phyloP scores from a whole-genome alignment of 495 filamentous ascomycete genomes.

The Elaphomyces granulatus region DNA sequence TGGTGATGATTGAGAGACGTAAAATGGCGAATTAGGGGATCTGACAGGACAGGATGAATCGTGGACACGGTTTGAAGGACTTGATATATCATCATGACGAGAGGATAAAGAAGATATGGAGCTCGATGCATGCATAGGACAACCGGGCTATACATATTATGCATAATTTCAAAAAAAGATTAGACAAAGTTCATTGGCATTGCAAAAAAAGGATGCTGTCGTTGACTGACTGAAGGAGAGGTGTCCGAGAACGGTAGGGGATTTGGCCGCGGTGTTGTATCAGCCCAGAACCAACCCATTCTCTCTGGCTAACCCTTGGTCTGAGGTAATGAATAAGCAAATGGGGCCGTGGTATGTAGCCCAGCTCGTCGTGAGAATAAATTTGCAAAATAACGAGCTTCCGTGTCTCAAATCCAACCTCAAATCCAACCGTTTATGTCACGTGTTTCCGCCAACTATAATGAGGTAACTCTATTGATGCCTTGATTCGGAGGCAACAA shows the following conservation, averaged over 20 bases:
- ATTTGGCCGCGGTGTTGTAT: conserved; percentile 36
- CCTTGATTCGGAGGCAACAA: no score
- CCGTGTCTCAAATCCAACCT: no score
- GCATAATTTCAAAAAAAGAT: no score
- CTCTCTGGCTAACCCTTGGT: no score
- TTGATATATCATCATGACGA: conserved; percentile 3
- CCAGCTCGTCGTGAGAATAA: no score
- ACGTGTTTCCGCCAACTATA: no score
- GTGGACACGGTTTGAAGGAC: conserved; percentile 30
- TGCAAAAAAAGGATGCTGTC: not conserved
- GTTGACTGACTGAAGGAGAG: conserved; percentile 52
- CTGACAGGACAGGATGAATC: conserved; percentile 40
- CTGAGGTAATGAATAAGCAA: no score
- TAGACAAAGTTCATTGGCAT: no score
- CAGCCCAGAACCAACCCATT: conserved; percentile 99
- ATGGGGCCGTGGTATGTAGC: no score
- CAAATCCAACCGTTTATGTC: no score
- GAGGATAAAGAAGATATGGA: conserved; percentile 22
- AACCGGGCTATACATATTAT: conserved; percentile 49
- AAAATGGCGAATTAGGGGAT: conserved; percentile 31
- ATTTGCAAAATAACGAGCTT: no score
- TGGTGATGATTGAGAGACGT: conserved; percentile 15
- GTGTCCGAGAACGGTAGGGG: conserved; percentile 23
- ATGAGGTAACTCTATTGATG: no score
- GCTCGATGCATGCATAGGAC: conserved; percentile 72